Evolutionary conservation across 306 rosid species (phyloP).

Genomic region (Corylus avellana): DNA sequence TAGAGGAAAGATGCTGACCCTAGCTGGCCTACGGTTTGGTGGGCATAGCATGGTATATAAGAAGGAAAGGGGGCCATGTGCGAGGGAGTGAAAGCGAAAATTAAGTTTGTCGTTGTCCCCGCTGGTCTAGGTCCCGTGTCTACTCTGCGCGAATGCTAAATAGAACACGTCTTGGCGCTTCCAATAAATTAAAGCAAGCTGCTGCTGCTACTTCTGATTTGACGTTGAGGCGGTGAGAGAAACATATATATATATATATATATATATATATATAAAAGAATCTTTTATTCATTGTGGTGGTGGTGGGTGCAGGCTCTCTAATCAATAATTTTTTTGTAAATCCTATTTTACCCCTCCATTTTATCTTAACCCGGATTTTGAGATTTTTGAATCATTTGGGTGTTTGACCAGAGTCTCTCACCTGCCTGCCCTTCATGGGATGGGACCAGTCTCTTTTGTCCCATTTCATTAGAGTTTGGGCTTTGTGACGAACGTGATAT

Average conservation of each 20-base stretch:
- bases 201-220: neutral
- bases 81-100: no score
- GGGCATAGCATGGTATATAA: no score
- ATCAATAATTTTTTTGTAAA: no score
- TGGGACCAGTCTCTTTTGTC: slow-evolving; percentile 27
- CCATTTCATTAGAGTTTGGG: slow-evolving; percentile 28
- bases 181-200: neutral
- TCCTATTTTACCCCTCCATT: no score
- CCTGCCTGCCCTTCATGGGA: no score
- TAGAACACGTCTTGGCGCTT: neutral
- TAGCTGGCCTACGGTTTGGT: no score
- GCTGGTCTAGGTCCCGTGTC: neutral
- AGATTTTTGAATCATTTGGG: slow-evolving; percentile 33
- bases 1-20: no score
- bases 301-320: no score
- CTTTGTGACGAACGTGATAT: slow-evolving; percentile 37
- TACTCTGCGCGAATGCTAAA: neutral
- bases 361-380: slow-evolving; percentile 10
- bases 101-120: neutral
- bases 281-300: no score
- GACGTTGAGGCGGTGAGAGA: neutral
- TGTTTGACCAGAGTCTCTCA: slow-evolving; percentile 43
- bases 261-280: no score
- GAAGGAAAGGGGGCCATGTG: no score
- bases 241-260: neutral